Conservation (phyloP, 805 yeast genomes). For the Sugiyamaella floridensis region DNA sequence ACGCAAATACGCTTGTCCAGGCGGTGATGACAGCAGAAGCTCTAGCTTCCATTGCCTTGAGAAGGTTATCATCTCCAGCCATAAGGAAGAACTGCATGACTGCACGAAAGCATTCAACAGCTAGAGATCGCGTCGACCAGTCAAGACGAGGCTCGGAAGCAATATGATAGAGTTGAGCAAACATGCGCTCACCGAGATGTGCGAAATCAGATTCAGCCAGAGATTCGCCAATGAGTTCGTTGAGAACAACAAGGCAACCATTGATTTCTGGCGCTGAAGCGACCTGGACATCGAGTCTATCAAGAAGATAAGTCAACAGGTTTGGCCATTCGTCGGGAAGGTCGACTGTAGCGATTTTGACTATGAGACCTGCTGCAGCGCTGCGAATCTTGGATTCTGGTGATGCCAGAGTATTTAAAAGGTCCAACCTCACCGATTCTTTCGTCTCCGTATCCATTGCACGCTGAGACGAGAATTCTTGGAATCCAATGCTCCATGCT, state of each 20-base stretch:
- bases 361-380: conserved; percentile 65
- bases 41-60: conserved; percentile 1
- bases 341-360: conserved; percentile 81
- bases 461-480: conserved; percentile 56
- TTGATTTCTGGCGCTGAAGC: conserved; percentile 30
- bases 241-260: conserved; percentile 30
- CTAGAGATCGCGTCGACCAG: conserved; percentile 15
- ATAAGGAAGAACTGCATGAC: conserved; percentile 26
- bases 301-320: neutral
- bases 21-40: conserved; percentile 7
- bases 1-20: conserved; percentile 11
- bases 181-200: conserved; percentile 43
- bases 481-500: conserved; percentile 81
- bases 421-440: conserved; percentile 39
- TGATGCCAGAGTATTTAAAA: conserved; percentile 44
- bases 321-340: conserved; percentile 91
- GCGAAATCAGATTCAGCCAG: conserved; percentile 83
- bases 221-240: conserved; percentile 78
- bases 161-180: conserved; percentile 17
- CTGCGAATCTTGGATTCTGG: conserved; percentile 54
- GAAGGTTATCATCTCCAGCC: conserved; percentile 15
- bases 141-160: conserved; percentile 10
- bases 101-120: conserved; percentile 30
- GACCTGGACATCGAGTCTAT: conserved; percentile 24
- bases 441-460: conserved; percentile 50